A percentile compares a stretch with the other conserved stretches of the same genome.
Evolutionary conservation across 1,284 basidiomycete genomes (phyloP).

Genomic region (Porogramme epimiltina): DNA sequence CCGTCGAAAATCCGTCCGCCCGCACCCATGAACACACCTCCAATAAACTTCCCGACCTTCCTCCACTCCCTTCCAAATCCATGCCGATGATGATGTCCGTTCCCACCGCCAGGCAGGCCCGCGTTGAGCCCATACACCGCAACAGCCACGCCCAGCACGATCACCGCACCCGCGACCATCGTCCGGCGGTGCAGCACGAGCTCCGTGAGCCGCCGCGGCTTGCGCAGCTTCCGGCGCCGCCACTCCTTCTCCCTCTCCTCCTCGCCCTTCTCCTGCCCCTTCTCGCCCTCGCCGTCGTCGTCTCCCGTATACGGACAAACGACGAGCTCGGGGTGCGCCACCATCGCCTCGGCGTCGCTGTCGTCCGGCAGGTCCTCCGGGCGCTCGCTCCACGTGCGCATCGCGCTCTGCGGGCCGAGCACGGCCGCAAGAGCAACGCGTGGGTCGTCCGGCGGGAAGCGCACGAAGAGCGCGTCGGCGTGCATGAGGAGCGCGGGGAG

Average conservation of each 20-base stretch:
- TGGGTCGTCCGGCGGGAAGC: slow-evolving; percentile 49
- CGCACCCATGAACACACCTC: slow-evolving; percentile 38
- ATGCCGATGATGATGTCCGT: slow-evolving; percentile 24
- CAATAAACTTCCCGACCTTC: slow-evolving; percentile 30
- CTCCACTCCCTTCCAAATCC: slow-evolving; percentile 35
- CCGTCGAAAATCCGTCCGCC: slow-evolving; percentile 27
- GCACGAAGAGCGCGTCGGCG: slow-evolving; percentile 44
- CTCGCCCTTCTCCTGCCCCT: slow-evolving; percentile 2
- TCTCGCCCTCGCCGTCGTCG: slow-evolving; percentile 17
- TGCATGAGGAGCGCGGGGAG: slow-evolving; percentile 43
- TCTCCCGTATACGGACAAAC: slow-evolving; percentile 49
- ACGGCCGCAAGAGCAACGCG: slow-evolving; percentile 54
- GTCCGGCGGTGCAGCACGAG: slow-evolving; percentile 43
- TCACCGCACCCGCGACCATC: slow-evolving; percentile 61
- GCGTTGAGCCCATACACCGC: slow-evolving; percentile 54
- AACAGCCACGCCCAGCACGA: slow-evolving; percentile 68
- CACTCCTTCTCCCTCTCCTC: slow-evolving; percentile 25
- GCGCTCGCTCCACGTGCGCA: slow-evolving; percentile 61
- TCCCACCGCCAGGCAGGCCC: slow-evolving; percentile 15
- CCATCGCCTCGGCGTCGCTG: slow-evolving; percentile 64
- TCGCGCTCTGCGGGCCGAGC: slow-evolving; percentile 68
- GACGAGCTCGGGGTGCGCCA: slow-evolving; percentile 52
- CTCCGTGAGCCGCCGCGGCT: slow-evolving; percentile 29
- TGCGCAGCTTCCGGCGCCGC: slow-evolving; percentile 27
- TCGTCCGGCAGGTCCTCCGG: slow-evolving; percentile 45